Evolutionary conservation across 768 basidiomycete genomes (phyloP).

Genomic region (Lentinula guzmanii): DNA sequence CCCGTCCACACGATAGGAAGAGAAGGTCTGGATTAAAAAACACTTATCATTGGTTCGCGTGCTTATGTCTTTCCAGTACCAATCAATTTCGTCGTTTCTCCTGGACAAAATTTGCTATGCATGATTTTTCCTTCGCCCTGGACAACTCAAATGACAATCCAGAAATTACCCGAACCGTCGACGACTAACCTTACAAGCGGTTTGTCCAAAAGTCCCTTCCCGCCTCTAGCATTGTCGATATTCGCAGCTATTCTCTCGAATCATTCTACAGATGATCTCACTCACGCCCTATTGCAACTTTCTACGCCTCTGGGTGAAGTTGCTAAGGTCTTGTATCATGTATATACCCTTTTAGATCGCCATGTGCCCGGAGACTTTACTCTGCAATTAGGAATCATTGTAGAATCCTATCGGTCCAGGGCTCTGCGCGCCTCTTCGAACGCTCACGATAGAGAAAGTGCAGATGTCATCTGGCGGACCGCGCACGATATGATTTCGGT

Average conservation of each 20-base stretch:
- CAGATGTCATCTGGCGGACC: conserved; percentile 49
- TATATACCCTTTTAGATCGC: conserved; percentile 40
- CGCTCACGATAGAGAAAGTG: conserved; percentile 29
- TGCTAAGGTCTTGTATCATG: conserved; percentile 39
- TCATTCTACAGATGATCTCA: conserved; percentile 52
- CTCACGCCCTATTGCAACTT: conserved; percentile 44
- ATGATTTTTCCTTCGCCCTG: conserved; percentile 41
- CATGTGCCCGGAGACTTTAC: conserved; percentile 32
- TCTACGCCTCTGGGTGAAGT: conserved; percentile 35
- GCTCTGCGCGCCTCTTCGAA: conserved; percentile 6
- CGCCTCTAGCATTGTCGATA: conserved; percentile 21
- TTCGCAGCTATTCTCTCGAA: conserved; percentile 43
- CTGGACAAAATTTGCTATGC: conserved; percentile 52
- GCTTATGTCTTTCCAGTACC: conserved; percentile 41
- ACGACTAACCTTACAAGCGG: not conserved
- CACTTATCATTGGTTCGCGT: not conserved
- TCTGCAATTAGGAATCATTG: conserved; percentile 21
- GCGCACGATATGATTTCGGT: conserved; percentile 65
- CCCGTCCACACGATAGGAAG: conserved; percentile 34
- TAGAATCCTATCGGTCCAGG: conserved; percentile 17
- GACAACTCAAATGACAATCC: conserved; percentile 32
- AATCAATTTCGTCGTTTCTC: conserved; percentile 48
- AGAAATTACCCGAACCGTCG: conserved; percentile 35
- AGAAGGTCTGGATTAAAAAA: conserved; percentile 25
- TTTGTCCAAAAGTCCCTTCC: not conserved